These are phyloP conservation scores for Ambrosia hybrid DNA, from an alignment of 140 eudicot genomes.

Conservation along the genomic window DNA sequence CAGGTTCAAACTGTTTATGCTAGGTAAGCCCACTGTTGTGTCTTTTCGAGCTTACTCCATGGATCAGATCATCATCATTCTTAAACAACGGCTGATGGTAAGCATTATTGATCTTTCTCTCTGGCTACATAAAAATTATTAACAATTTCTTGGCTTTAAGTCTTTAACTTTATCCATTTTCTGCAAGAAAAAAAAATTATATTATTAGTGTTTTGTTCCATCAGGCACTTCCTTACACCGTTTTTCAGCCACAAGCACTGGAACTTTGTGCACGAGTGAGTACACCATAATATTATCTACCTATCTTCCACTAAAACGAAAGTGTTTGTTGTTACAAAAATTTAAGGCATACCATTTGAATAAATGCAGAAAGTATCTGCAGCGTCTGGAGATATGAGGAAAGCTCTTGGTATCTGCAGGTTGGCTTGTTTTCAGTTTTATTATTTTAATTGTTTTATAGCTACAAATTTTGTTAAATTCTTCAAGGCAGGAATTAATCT, in stretches of 20 bases:
- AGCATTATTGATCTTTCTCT: slow-evolving; percentile 6
- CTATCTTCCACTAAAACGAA: not conserved
- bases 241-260: slow-evolving; percentile 90
- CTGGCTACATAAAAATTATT: not conserved
- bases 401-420: slow-evolving; percentile 95
- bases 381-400: slow-evolving; percentile 98
- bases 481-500: slow-evolving; percentile 10
- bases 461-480: not conserved
- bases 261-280: slow-evolving; percentile 98
- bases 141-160: slow-evolving; percentile 2
- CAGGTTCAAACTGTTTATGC: not conserved
- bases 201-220: slow-evolving; percentile 15
- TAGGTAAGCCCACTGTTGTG: slow-evolving; percentile 81
- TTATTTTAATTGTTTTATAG: not conserved
- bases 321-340: no score
- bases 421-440: slow-evolving; percentile 20
- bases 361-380: slow-evolving; percentile 91
- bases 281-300: slow-evolving; percentile 11
- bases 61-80: slow-evolving; percentile 78
- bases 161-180: not conserved
- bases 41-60: slow-evolving; percentile 80
- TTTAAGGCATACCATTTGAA: not conserved
- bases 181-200: slow-evolving; percentile 7
- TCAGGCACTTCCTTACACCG: slow-evolving; percentile 76
- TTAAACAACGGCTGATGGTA: slow-evolving; percentile 69